Base-by-base conservation (phyloP, 2,329 filamentous ascomycete species). In the Pezicula carpinea region DNA sequence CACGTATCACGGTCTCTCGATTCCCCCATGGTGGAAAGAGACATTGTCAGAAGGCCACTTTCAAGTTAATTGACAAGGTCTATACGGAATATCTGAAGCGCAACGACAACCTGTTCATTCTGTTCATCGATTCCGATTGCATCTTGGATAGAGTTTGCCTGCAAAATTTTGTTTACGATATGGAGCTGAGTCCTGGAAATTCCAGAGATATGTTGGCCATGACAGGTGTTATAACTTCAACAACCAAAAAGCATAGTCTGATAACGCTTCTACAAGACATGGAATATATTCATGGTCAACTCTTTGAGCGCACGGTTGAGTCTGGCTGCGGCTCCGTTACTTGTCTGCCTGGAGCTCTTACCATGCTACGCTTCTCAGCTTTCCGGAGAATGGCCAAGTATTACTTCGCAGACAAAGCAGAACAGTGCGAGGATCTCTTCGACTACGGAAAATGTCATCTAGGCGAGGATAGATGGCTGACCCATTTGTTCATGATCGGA, bases 401-500 rank as follows among this genome's bases (percentile, higher is more conserved):
- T 69, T 97, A 99, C 69, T 99, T 99, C 66, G 90, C 91, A 33
- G 92, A 96, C 69, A 95, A 96, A 66, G 89, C 90, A 4, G 92
- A 96, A 66, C 87, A 95, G 62, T 96, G 90, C 61, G 89, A 95
- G 50, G 92, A 97, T 66, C 75, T 97, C 11, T 99, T 99, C 63
- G 92, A 99, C 64, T 97, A 92, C 63, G 90, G 89, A 47, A 97
- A 97, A 70, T 91, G 88, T 60, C 91, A 97, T 69, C 70, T 97
- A 36, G 93, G 93, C 33, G 93, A 97, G 67, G 93, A 99, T 68
- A 80, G 92, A 53, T 97, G 92, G 91, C 77, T 97, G 47, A 99
- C 92, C 1, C 93, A 99, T 72, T 77, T 99, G 49, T 96, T 99
- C 75, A 99, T 99, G 93, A 93, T 97, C 61, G 91, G 90, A 19